Percentiles rank a stretch among this genome's conserved stretches.
Evolutionary conservation across 768 basidiomycete species (phyloP).

Genomic region (Kwoniella botswanensis): DNA sequence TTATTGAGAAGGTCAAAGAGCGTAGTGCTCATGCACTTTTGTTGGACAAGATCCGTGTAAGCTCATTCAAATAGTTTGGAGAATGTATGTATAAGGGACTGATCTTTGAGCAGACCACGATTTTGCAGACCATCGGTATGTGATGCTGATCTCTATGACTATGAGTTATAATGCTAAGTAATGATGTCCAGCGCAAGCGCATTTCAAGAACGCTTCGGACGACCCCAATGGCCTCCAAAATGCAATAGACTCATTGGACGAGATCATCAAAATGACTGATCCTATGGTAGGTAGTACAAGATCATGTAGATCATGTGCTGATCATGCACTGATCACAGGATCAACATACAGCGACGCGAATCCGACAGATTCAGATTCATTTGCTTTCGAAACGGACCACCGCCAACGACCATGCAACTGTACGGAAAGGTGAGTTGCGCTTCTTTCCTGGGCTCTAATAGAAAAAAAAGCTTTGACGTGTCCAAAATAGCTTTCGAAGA

Average conservation of each 20-base stretch:
- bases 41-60: not conserved
- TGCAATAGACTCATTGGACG: not conserved
- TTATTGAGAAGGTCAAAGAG: not conserved
- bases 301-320: not conserved
- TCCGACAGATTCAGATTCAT: not conserved
- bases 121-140: not conserved
- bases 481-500: not conserved
- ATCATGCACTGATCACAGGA: not conserved
- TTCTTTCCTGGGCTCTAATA: too few relatives aligned
- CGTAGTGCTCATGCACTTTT: not conserved
- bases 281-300: not conserved
- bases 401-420: not conserved
- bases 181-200: not conserved
- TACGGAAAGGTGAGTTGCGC: too few relatives aligned
- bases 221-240: not conserved
- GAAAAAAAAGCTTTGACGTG: too few relatives aligned
- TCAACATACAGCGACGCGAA: not conserved
- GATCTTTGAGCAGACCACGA: not conserved
- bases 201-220: slow-evolving; percentile 4
- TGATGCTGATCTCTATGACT: too few relatives aligned
- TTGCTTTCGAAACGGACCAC: not conserved
- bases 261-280: not conserved
- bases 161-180: not conserved
- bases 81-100: not conserved
- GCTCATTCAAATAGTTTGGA: not conserved